Percentiles rank a stretch among this genome's conserved stretches.
Conservation (phyloP, 805 yeast genomes). For the Schwanniomyces yamadae region DNA sequence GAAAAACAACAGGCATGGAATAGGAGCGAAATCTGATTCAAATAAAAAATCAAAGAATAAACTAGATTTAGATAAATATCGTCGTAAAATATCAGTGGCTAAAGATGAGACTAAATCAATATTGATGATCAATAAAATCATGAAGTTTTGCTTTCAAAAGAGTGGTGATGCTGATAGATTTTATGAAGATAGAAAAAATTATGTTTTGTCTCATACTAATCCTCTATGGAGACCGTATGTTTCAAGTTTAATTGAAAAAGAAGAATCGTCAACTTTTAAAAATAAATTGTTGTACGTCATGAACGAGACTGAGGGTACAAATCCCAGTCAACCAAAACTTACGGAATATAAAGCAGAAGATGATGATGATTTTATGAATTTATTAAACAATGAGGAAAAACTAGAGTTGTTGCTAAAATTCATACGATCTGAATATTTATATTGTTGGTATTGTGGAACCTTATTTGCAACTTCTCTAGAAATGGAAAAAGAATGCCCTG, state of each 20-base stretch:
- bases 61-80: constrained; percentile 2
- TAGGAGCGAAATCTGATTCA: constrained; percentile 16
- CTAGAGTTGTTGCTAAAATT: constrained; percentile 34
- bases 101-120: constrained; percentile 1
- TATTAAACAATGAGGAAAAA: constrained; percentile 15
- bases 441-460: constrained; percentile 54
- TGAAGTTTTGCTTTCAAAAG: constrained; percentile 41
- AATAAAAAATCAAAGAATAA: neutral
- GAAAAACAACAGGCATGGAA: constrained; percentile 17
- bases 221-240: constrained; percentile 42
- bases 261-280: constrained; percentile 15
- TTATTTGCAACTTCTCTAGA: constrained; percentile 36
- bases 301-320: constrained; percentile 1
- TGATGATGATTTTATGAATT: constrained; percentile 1
- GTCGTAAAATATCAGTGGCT: neutral
- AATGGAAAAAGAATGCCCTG: constrained; percentile 48
- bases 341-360: constrained; percentile 14
- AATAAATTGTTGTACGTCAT: constrained; percentile 18
- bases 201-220: constrained; percentile 27
- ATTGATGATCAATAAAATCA: constrained; percentile 23
- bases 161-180: constrained; percentile 35
- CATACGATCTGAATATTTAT: constrained; percentile 38
- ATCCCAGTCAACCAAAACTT: constrained; percentile 17
- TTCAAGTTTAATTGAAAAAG: constrained; percentile 5
- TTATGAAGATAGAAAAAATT: constrained; percentile 19